phyloP scores from a whole-genome alignment of 441 rosid genomes.

The Croton laevigatus region DNA sequence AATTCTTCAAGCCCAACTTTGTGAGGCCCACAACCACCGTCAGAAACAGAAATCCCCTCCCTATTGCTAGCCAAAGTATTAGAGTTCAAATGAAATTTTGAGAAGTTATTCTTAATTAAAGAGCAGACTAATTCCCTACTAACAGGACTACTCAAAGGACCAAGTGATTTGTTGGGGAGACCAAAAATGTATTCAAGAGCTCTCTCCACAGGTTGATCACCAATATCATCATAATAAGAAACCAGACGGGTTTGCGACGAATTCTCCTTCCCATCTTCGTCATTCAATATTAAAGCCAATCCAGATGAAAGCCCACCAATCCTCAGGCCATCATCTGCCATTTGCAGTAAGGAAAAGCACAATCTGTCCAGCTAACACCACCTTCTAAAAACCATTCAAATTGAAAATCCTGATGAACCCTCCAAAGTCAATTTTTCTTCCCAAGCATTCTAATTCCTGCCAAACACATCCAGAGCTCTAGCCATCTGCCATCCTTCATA shows the following conservation, averaged over 20 bases:
- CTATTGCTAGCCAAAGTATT: slow-evolving; percentile 33
- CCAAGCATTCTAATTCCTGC: slow-evolving; percentile 9
- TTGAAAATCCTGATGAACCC: neutral
- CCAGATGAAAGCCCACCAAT: slow-evolving; percentile 80
- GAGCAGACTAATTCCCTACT: slow-evolving; percentile 42
- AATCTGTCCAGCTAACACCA: neutral
- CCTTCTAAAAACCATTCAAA: neutral
- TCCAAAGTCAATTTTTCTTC: neutral
- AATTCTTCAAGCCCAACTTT: slow-evolving; percentile 61
- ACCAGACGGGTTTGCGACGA: slow-evolving; percentile 54
- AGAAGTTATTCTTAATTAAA: slow-evolving; percentile 54
- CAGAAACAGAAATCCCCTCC: slow-evolving; percentile 57
- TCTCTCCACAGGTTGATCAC: slow-evolving; percentile 71
- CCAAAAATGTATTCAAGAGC: slow-evolving; percentile 80
- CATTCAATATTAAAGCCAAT: slow-evolving; percentile 71
- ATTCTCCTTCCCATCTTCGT: slow-evolving; percentile 60
- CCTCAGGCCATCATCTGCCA: slow-evolving; percentile 85
- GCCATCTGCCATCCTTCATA: slow-evolving; percentile 19
- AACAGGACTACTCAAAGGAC: slow-evolving; percentile 46
- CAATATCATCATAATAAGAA: slow-evolving; percentile 73
- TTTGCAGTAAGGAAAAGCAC: slow-evolving; percentile 25
- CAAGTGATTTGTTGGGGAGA: slow-evolving; percentile 61
- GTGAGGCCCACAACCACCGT: slow-evolving; percentile 43
- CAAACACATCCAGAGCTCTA: neutral
- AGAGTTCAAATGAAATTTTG: slow-evolving; percentile 29